A percentile compares a stretch with the other conserved stretches of the same genome.
Conservation (phyloP, 2,329 filamentous ascomycete species). For the Chaetomiaceae sp. region DNA sequence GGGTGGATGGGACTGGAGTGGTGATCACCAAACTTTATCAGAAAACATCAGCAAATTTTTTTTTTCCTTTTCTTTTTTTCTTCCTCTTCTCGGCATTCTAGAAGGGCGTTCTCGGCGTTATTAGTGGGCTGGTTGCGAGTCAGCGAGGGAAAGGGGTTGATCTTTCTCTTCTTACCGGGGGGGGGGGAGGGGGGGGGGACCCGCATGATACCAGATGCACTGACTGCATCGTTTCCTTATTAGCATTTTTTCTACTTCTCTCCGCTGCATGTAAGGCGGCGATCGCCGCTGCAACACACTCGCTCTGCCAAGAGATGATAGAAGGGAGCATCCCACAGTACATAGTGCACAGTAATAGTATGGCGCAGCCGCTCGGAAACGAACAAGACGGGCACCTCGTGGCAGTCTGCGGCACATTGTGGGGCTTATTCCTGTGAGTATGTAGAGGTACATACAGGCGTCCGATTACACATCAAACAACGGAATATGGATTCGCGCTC, state of each 20-base stretch:
- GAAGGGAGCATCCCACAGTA: too few relatives aligned
- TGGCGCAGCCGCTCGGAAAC: too few relatives aligned
- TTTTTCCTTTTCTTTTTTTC: constrained; percentile 10
- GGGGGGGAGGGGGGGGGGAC: background rate
- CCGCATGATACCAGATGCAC: constrained; percentile 14
- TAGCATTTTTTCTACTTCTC: background rate
- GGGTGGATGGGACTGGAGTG: constrained; percentile 49
- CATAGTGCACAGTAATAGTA: too few relatives aligned
- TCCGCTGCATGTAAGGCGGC: background rate
- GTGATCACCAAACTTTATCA: background rate
- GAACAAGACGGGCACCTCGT: too few relatives aligned
- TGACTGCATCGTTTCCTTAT: background rate
- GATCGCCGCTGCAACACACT: background rate
- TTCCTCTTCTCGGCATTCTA: constrained; percentile 8
- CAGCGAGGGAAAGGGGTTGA: background rate
- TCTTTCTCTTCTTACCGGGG: background rate
- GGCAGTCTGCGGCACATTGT: too few relatives aligned
- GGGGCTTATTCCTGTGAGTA: too few relatives aligned
- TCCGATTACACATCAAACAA: too few relatives aligned
- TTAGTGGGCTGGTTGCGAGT: background rate
- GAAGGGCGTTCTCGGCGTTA: constrained; percentile 2
- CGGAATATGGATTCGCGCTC: too few relatives aligned
- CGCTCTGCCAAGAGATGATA: constrained; percentile 1
- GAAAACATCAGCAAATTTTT: background rate
- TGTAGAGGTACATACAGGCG: too few relatives aligned